Base-by-base conservation (phyloP, 2,329 filamentous ascomycete species). In the Ceratocystis destructans region DNA sequence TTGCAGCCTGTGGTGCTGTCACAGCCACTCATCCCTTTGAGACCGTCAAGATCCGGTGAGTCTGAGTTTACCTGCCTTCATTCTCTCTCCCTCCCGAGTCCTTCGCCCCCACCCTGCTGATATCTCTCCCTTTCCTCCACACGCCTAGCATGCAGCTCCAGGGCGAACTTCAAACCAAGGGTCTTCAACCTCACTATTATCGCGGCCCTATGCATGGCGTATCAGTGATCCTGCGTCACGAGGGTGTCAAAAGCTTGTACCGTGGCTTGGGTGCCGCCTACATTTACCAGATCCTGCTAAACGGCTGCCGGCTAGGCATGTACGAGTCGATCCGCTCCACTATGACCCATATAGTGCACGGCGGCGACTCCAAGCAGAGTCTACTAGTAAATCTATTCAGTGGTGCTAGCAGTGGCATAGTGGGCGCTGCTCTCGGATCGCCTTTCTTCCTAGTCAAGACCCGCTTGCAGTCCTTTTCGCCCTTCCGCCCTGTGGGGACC, bases 381-480 rank as follows among this genome's bases (percentile, higher is more conserved):
- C 82, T 97, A 67, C 88, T 85, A 45, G 83, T 97, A 77, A 99
- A 99, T 78, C 90, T 99, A 79, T 87, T 96, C 74, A 88, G 90
- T 66, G 94, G 94, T 71, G 94, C 94, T 22, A 79, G 84, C 12
- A 96, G 91, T 2, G 94, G 94, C 65, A 85, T 99, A 69, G 83
- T 99, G 67, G 94, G 94, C 70, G 94, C 93, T 7, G 89, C 89
- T n/a, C 88, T 89, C 25, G 94, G 93, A 48, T 96, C 90, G 65
- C 94, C 94, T 1, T 97, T 99, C 77, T 99, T 99, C 82, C 84
- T 99, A 65, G 88, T 97, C 75, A 99, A 99, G 81, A 99, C 94
- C 2, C 85, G 94, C 55, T 80, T 99, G 67, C 94, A 99, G 77
- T 96, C 90, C 71, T 97, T 83, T 79, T 96, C 91, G 46, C 89